Evolutionary conservation across 352 stramenopile genomes (phyloP).

Genomic region (Pythium brachiatum): DNA sequence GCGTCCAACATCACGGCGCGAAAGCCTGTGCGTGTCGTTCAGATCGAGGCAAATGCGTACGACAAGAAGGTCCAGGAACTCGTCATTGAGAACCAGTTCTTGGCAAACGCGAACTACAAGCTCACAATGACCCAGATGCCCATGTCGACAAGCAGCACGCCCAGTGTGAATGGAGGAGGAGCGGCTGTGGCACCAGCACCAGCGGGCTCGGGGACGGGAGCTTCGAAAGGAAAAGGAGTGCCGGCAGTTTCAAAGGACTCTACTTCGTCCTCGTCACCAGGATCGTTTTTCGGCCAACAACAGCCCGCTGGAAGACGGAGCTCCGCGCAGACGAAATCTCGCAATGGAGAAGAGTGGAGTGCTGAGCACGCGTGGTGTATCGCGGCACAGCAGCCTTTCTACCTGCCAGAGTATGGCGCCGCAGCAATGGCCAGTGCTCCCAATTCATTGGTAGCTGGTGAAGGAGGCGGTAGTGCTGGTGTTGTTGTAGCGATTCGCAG

Average conservation of each 20-base stretch:
- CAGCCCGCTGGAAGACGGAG: conserved; percentile 2
- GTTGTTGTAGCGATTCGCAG: conserved; percentile 45
- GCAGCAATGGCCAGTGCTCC: conserved; percentile 3
- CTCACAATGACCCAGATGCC: conserved; percentile 67
- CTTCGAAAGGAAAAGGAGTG: neutral
- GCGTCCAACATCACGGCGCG: conserved; percentile 78
- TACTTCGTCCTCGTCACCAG: neutral
- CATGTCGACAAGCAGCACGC: neutral
- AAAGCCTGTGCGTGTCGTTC: conserved; percentile 76
- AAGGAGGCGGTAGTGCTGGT: conserved; percentile 7
- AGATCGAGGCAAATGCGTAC: conserved; percentile 77
- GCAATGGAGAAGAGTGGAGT: conserved; percentile 31
- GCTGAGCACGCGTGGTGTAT: conserved; percentile 65
- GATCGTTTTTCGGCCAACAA: conserved; percentile 8
- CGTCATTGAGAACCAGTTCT: conserved; percentile 87
- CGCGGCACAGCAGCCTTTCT: conserved; percentile 65
- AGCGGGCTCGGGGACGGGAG: too few relatives aligned
- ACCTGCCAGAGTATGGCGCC: conserved; percentile 47
- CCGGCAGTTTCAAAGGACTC: conserved; percentile 4
- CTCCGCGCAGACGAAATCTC: conserved; percentile 23
- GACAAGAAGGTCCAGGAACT: conserved; percentile 78
- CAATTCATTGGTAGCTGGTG: neutral
- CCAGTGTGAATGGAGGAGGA: neutral
- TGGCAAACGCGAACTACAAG: conserved; percentile 61
- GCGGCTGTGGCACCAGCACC: conserved; percentile 1